Conservation (phyloP, 2,329 filamentous ascomycete species). For the Colletotrichum musae region DNA sequence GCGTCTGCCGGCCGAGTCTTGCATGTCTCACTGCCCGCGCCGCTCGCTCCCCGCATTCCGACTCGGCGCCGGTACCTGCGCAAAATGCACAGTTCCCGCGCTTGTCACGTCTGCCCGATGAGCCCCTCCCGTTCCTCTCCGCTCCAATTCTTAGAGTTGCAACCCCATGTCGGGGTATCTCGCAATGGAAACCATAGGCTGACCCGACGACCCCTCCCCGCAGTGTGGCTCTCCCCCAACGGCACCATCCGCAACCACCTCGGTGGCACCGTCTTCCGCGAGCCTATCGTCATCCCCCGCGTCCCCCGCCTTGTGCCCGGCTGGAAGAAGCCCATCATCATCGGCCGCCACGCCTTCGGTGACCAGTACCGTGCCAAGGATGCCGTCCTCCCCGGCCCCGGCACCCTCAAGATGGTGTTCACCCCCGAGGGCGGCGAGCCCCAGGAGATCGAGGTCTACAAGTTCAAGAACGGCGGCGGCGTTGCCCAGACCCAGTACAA, state of each 20-base stretch:
- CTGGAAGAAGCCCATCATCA: constrained; percentile 99
- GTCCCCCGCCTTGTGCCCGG: constrained; percentile 95
- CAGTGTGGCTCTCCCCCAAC: constrained; percentile 98
- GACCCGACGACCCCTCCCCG: constrained; percentile 20
- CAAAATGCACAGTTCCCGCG: constrained; percentile 11
- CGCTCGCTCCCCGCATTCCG: constrained; percentile 20
- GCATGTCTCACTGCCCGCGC: constrained; percentile 18
- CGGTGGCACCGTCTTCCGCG: constrained; percentile 98
- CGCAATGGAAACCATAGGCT: constrained; percentile 5
- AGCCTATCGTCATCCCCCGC: constrained; percentile 95
- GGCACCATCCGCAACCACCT: constrained; percentile 84
- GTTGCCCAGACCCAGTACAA: constrained; percentile 98
- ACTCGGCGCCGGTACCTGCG: constrained; percentile 23
- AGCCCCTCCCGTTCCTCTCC: constrained; percentile 20
- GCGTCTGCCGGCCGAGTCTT: constrained; percentile 2
- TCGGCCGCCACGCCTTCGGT: constrained; percentile 97
- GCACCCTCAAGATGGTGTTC: constrained; percentile 95
- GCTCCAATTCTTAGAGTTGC: constrained; percentile 11
- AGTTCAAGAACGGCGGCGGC: constrained; percentile 87
- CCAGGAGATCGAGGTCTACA: constrained; percentile 89
- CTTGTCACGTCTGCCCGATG: constrained; percentile 11
- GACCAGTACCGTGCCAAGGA: constrained; percentile 99
- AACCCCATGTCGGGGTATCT: background rate
- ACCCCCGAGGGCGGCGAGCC: constrained; percentile 87
- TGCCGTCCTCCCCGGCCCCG: constrained; percentile 83